A percentile compares a stretch with the other conserved stretches of the same genome.
Conservation (phyloP, 805 yeast genomes). For the Ascoidea rubescens region DNA sequence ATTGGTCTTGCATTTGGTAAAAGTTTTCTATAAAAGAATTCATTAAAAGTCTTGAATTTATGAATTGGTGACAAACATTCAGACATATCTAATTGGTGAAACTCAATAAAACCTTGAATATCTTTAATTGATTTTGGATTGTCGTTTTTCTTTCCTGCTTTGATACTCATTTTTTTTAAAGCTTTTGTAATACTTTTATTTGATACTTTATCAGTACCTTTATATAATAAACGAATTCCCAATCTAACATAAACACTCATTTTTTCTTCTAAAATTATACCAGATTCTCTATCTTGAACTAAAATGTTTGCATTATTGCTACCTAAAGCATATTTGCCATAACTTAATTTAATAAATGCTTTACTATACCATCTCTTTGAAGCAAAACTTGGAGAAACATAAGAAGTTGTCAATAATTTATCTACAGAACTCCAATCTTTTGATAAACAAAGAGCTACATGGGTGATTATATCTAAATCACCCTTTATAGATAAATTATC, state of each 20-base stretch:
- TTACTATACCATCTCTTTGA: conserved; percentile 82
- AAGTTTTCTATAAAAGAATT: conserved; percentile 73
- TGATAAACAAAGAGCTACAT: conserved; percentile 75
- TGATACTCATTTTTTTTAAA: conserved; percentile 50
- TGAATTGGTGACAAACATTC: conserved; percentile 45
- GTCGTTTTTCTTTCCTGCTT: conserved; percentile 81
- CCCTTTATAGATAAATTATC: conserved; percentile 38
- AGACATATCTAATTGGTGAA: conserved; percentile 63
- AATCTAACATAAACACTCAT: conserved; percentile 80
- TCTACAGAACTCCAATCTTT: conserved; percentile 62
- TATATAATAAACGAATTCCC: conserved; percentile 75
- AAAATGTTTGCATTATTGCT: conserved; percentile 86
- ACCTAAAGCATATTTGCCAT: conserved; percentile 79
- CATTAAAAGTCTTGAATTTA: conserved; percentile 62
- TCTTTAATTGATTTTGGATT: conserved; percentile 47
- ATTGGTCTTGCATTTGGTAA: conserved; percentile 57
- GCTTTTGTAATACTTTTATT: conserved; percentile 44
- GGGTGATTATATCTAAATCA: conserved; percentile 66
- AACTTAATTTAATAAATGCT: conserved; percentile 67
- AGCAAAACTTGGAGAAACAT: conserved; percentile 71
- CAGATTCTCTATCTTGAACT: conserved; percentile 85
- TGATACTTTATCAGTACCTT: conserved; percentile 52
- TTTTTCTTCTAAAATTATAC: conserved; percentile 82
- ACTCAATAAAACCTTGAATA: conserved; percentile 66
- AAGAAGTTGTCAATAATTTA: conserved; percentile 48